Base-by-base conservation (phyloP, 176 grass and related monocot genomes). In the Carex scoparia region DNA sequence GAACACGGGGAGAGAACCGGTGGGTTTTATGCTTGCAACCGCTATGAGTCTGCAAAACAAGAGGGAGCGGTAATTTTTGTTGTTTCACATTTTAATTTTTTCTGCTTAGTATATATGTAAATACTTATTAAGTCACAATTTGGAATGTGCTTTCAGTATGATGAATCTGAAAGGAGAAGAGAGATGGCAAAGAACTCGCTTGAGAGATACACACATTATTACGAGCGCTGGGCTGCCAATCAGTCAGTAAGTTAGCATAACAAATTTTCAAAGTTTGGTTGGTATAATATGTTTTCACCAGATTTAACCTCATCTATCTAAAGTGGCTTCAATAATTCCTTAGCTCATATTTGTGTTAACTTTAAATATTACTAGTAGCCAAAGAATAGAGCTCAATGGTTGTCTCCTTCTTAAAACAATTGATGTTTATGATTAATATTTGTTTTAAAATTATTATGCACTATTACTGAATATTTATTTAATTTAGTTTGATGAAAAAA, bases 181-280 rank as follows among this genome's bases (percentile, higher is more conserved):
- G 97, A 99, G 89, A 99, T 99, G 97, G 97, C 97, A 35, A 99
- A 99, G 85, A 96, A 99, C 79, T 99, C 97, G 9, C 97, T 96
- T 67, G 97, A 99, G 87, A 99, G 93, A 87, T 99, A 99, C 62
- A 99, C 97, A 69, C 97, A 99, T 87, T 99, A 99, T 84, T 99
- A 99, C 90, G 97, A 99, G 68, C 93, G 97, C 37, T 99, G 97
- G 97, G 97, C 97, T 71, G 93, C 97, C 44, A 99, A 99, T 94
- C 97, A 99, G 44, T 99, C 93, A 16, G 97, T 99, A 95, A 67
- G 97, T 93, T 16, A 84, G 3, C 44, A 49, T 83, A 30, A 51
- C 13, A 58, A 15, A 57, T 33, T 38, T 78, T 27, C 13, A 57
- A 78, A 56, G 23, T 77, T 56, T 56, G 12, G 12, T 77, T 10